Evolutionary conservation across 1,284 basidiomycete genomes (phyloP), one percentile per base, ranked within the genome.

Genomic region (Earliella scabrosa): DNA sequence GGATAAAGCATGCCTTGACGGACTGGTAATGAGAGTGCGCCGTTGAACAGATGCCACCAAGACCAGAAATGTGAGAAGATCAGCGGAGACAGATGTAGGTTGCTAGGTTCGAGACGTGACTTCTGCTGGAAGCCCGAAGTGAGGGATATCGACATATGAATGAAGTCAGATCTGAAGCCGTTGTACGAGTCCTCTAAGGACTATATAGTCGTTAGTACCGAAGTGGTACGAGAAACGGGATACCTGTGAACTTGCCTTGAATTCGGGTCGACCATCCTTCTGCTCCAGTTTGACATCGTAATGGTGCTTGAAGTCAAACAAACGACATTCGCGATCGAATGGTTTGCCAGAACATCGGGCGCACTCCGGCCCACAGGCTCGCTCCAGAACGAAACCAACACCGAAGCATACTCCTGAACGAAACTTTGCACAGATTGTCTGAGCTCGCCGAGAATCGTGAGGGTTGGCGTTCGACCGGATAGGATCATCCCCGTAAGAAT

Each of bases 151-250:
- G 95, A 95, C 52, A 97, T 83, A 74, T 99, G 97, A 56, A 98
- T 88, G 71, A 94, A 97, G 73, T 98, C 90, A 8, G 95, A 97
- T 31, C 97, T 87, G 75, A 98, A 98, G 2, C 85, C 91, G 56
- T 85, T 84, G 72, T 87, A 98, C 0, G 95, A 96, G 74, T 99
- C 96, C 35, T 80, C 73, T 21, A 67, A 58, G 24, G 73, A 75
- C 86, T 86, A 56, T 18, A 26, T 46, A 50, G 43, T 16, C 26
- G 27, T 0, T 50, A 40, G 10, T 52, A n/a, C 24, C 11, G 31
- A 43, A 23, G 32, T 50, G 16, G 27, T 45, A 7, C 45, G 27
- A 35, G 6, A 16, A 5, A 24, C 14, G 13, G 24, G 5, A 44
- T 4, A 24, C 9, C 6, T n/a, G n/a, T 34, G 4, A 13, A 66